Evolutionary conservation across 257 asterid genomes (phyloP), one percentile per base, ranked within the genome.

Genomic region (Plectranthus barbatus): DNA sequence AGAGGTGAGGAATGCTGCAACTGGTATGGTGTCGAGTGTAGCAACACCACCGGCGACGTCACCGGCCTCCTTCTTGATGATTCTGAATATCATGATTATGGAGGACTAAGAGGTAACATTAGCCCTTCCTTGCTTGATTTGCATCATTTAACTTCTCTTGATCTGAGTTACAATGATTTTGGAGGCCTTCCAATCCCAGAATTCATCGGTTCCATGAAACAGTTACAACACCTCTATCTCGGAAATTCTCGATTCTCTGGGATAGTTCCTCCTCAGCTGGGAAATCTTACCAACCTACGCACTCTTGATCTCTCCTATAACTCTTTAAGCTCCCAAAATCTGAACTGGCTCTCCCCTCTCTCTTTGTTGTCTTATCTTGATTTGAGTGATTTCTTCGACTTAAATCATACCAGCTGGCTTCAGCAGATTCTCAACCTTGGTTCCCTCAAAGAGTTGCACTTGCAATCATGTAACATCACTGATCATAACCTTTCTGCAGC

Each of bases 71-170:
- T 4, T 3, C 50, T 70, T 4, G n/a, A 41, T 23, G 4, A 1
- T 4, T 1, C 3, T 23, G 29, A 23, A 1, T 23, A 1, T 23
- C 3, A 1, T 23, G 29, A 4, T 23, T n/a, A n/a, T n/a, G n/a
- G n/a, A n/a, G 29, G 1, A 23, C 4, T 23, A 23, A 4, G 37
- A 70, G 78, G 83, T 60, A 62, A 72, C n/a, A n/a, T n/a, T n/a
- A n/a, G n/a, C n/a, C n/a, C n/a, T n/a, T n/a, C n/a, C n/a, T n/a
- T n/a, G n/a, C n/a, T n/a, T n/a, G n/a, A n/a, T n/a, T n/a, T n/a
- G n/a, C n/a, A n/a, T n/a, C n/a, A n/a, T n/a, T n/a, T n/a, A n/a
- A n/a, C n/a, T n/a, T n/a, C n/a, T n/a, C n/a, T n/a, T n/a, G n/a
- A n/a, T n/a, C n/a, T n/a, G n/a, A n/a, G n/a, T n/a, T n/a, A n/a